Evolutionary conservation across 2,329 filamentous ascomycete genomes (phyloP), one percentile per base, ranked within the genome.

Genomic region (Penicillium paneum): DNA sequence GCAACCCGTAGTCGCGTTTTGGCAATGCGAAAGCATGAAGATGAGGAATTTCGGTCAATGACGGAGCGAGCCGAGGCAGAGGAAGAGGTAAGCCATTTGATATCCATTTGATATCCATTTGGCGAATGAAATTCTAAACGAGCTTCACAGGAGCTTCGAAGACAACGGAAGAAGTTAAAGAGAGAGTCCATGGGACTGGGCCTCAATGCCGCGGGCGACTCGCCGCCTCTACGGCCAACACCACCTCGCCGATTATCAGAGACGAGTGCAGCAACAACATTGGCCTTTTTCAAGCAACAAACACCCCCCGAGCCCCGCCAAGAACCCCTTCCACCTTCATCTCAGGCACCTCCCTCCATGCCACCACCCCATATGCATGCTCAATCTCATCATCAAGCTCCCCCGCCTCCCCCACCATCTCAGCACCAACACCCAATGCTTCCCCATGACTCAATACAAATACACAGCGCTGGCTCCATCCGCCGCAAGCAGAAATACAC

Each of bases 201-300:
- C n/a, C 61, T 60, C 40, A 72, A 74, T 55, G 60, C 65, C 13
- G 61, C 59, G 24, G 57, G 63, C 13, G 72, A 74, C 56, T 74
- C 72, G 39, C 71, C 72, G 36, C 72, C 72, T 17, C 61, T 71
- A 36, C 69, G 70, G 32, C 70, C 71, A 31, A 71, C 71, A 48
- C 68, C 70, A 51, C 69, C 71, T 19, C 71, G 72, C 52, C 71
- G 72, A 28, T 56, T 74, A 41, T 74, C 72, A 40, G 72, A 74
- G 60, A 74, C 72, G 42, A 74, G 71, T 58, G 72, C 72, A 28
- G 72, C 72, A 17, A 74, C 72, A 8, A 74, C 72, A 28, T 60
- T 74, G 51, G 72, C 72, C 15, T 74, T 74, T 46, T 74, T 74
- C 62, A 74, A 74, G 56, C 72, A 74, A 49, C 72, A 74, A 55